Conservation (phyloP, 139 green algal genomes). For the Klebsormidium nitens region DNA sequence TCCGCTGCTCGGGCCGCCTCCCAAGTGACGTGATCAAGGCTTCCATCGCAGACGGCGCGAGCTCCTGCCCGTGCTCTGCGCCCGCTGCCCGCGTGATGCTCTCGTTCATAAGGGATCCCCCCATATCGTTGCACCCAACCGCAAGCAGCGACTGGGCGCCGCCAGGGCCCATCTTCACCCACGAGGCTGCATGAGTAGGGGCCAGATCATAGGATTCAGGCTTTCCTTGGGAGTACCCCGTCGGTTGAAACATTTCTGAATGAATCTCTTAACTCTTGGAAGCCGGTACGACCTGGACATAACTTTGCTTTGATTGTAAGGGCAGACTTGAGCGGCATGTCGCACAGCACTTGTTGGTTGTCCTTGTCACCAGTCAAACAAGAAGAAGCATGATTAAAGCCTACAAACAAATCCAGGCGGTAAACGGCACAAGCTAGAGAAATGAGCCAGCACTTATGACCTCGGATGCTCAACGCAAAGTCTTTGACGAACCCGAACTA, state of each 20-base stretch:
- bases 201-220: neutral
- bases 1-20: conserved; percentile 56
- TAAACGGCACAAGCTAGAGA: no score
- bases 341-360: no score
- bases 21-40: conserved; percentile 58
- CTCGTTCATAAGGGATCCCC: conserved; percentile 86
- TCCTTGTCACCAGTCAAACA: no score
- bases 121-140: conserved; percentile 86
- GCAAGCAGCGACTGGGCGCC: conserved; percentile 58
- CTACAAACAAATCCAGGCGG: no score
- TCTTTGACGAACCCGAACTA: no score
- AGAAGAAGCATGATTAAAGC: no score
- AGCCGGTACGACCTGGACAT: no score
- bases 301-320: no score
- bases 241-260: neutral
- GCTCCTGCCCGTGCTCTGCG: conserved; percentile 68
- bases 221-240: neutral
- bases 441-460: no score
- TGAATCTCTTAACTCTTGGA: no score
- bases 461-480: no score
- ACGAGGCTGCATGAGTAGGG: conserved; percentile 51
- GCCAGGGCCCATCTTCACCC: conserved; percentile 84
- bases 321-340: no score
- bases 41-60: conserved; percentile 62
- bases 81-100: conserved; percentile 80